Conservation (phyloP, 2,329 filamentous ascomycete genomes). For the Aaosphaeria pasadenensis region DNA sequence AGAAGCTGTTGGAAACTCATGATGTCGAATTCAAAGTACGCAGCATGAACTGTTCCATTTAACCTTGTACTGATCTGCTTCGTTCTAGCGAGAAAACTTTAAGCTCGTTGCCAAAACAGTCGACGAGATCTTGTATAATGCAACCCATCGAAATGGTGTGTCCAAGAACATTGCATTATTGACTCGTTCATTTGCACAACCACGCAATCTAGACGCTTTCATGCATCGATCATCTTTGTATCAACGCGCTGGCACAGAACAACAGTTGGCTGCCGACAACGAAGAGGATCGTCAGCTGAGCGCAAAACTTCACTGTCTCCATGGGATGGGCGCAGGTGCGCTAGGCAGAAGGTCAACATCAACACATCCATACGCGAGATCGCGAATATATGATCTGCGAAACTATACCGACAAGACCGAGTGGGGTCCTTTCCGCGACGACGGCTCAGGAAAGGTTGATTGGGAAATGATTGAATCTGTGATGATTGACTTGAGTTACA, state of each 20-base stretch:
- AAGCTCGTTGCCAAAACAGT: constrained; percentile 39
- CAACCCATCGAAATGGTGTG: constrained; percentile 37
- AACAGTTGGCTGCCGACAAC: constrained; percentile 38
- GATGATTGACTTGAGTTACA: constrained; percentile 65
- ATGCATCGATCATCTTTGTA: constrained; percentile 61
- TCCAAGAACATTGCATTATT: constrained; percentile 48
- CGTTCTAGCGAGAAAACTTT: constrained; percentile 29
- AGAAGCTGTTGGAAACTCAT: constrained; percentile 42
- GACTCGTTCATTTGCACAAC: constrained; percentile 38
- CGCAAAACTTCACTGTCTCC: constrained; percentile 68
- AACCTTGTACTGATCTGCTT: background rate
- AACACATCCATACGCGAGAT: constrained; percentile 61
- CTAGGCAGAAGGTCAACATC: constrained; percentile 25
- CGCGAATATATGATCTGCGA: constrained; percentile 71
- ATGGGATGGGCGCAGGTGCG: constrained; percentile 57
- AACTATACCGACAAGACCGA: constrained; percentile 59
- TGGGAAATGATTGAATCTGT: constrained; percentile 80
- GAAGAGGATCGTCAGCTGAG: constrained; percentile 58
- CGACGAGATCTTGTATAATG: constrained; percentile 30
- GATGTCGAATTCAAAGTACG: constrained; percentile 2
- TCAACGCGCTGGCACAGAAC: constrained; percentile 48
- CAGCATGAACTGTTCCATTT: background rate
- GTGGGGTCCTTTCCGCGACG: constrained; percentile 71
- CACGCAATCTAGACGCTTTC: constrained; percentile 57
- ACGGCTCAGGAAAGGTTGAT: constrained; percentile 62